Base-by-base conservation (phyloP, 768 basidiomycete genomes). In the Podaxis sp. region DNA sequence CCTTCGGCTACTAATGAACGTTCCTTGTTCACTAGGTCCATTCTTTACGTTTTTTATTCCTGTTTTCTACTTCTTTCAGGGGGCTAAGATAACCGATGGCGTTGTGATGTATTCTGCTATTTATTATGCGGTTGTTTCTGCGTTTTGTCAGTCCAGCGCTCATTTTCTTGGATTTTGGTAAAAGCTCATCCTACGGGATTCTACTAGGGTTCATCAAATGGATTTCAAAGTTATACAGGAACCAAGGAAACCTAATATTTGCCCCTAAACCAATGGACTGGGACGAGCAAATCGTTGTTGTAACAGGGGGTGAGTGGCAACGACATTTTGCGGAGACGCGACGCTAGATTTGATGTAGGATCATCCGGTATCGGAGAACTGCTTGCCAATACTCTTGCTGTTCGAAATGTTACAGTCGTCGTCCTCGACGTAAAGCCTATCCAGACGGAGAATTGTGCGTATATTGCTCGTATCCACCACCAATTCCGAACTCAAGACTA, bases 341-440 rank as follows among this genome's bases (percentile, higher is more conserved):
- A 7, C 57, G 37, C 50, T 19, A 59, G 37, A 19, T 25, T 61
- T 63, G 50, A 59, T 19, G 25, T 64, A 95, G 94, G 95, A 24
- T 80, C 94, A 5, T 94, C 92, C 33, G 96, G 96, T 4, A 81
- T 98, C 25, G 96, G 96, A 29, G 90, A 91, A 70, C 76, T 96
- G 1, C 80, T 97, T 4, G 94, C 94, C 15, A 90, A 94, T 67
- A 94, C 94, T 0, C 79, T 98, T 19, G 92, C 93, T 0, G 84
- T 88, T 61, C 83, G 91, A 57, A 91, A 89, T 66, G 90, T 93
- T 17, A 86, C 80, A 6, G 93, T 96, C 1, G 88, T 92, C 9
- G 92, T 97, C 19, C 83, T 98, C 9, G 95, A 96, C 71, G 77
- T 94, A 65, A 85, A 90, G 46, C 89, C 89, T 4, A 87, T 91